phyloP scores from a whole-genome alignment of 2,329 filamentous ascomycete species.

The Hansfordia pulvinata region DNA sequence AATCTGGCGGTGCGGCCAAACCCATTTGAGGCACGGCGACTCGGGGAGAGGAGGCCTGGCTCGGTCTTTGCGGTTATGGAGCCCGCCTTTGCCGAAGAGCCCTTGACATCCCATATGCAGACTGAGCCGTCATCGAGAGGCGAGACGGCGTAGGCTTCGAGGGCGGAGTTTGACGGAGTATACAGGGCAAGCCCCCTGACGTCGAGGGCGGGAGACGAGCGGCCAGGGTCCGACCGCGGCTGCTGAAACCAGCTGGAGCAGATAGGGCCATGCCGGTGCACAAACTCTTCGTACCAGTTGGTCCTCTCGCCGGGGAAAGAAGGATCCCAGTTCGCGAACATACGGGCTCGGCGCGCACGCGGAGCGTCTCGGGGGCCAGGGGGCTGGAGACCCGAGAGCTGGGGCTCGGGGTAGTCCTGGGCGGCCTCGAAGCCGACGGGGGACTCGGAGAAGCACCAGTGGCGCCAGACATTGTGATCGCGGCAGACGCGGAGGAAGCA shows the following conservation, averaged over 20 bases:
- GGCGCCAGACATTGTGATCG: conserved; percentile 66
- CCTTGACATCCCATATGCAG: conserved; percentile 70
- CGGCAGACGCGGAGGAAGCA: conserved; percentile 54
- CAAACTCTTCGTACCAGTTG: conserved; percentile 82
- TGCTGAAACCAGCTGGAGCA: conserved; percentile 64
- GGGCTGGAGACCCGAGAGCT: conserved; percentile 21
- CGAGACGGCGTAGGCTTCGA: conserved; percentile 50
- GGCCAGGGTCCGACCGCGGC: conserved; percentile 30
- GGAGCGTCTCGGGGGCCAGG: too few species aligned
- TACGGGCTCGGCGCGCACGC: too few species aligned
- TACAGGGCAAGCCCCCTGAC: conserved; percentile 62
- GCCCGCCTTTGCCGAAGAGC: conserved; percentile 38
- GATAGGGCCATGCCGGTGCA: conserved; percentile 66
- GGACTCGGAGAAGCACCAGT: conserved; percentile 60
- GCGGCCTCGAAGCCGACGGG: conserved; percentile 27
- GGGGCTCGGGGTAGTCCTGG: conserved; percentile 8
- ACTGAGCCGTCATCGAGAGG: conserved; percentile 79
- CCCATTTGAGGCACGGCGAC: conserved; percentile 29
- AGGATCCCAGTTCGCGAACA: conserved; percentile 74
- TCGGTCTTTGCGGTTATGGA: conserved; percentile 52
- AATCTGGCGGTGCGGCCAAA: conserved; percentile 46
- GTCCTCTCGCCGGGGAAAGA: conserved; percentile 57
- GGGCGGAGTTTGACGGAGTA: conserved; percentile 33
- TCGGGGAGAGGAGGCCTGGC: conserved; percentile 52
- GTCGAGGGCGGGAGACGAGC: conserved; percentile 39